Conservation (phyloP, 1,284 basidiomycete species). For the Microbotryomycetes sp. region DNA sequence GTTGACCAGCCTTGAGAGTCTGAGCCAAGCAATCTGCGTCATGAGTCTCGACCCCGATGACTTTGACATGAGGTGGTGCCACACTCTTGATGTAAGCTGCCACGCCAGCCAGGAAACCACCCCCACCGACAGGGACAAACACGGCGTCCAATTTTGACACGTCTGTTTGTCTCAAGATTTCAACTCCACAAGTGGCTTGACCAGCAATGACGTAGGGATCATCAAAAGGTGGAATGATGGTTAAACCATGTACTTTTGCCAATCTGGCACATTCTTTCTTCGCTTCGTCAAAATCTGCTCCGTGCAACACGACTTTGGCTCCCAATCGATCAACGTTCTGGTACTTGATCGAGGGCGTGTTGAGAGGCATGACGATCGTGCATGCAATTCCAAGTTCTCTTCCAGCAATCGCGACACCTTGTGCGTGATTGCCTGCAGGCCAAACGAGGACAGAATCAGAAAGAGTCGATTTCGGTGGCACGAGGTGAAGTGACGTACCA, state of each 20-base stretch:
- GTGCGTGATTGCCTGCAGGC: conserved; percentile 87
- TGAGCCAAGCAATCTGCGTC: conserved; percentile 90
- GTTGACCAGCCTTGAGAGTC: conserved; percentile 68
- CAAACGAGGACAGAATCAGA: not conserved
- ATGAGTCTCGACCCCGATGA: conserved; percentile 89
- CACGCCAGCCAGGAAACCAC: conserved; percentile 83
- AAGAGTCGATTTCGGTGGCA: not conserved
- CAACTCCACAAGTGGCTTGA: conserved; percentile 91
- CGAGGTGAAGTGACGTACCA: conserved; percentile 57
- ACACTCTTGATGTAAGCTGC: conserved; percentile 90
- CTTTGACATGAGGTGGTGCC: conserved; percentile 71
- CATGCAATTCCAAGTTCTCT: conserved; percentile 80
- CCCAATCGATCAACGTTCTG: conserved; percentile 86
- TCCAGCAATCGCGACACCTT: conserved; percentile 94
- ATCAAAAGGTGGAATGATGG: conserved; percentile 95
- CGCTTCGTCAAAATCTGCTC: conserved; percentile 90
- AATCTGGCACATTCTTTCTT: conserved; percentile 89
- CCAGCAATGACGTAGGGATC: conserved; percentile 95
- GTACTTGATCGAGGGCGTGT: conserved; percentile 94
- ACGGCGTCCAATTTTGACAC: conserved; percentile 73
- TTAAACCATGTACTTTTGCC: conserved; percentile 65
- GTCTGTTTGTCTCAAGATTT: conserved; percentile 81
- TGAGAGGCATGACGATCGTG: conserved; percentile 96
- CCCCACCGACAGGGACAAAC: conserved; percentile 87
- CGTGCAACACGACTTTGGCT: conserved; percentile 88